A percentile compares a stretch with the other conserved stretches of the same genome.
phyloP scores from a whole-genome alignment of 2,329 filamentous ascomycete genomes.

The Stagonosporopsis vannaccii region DNA sequence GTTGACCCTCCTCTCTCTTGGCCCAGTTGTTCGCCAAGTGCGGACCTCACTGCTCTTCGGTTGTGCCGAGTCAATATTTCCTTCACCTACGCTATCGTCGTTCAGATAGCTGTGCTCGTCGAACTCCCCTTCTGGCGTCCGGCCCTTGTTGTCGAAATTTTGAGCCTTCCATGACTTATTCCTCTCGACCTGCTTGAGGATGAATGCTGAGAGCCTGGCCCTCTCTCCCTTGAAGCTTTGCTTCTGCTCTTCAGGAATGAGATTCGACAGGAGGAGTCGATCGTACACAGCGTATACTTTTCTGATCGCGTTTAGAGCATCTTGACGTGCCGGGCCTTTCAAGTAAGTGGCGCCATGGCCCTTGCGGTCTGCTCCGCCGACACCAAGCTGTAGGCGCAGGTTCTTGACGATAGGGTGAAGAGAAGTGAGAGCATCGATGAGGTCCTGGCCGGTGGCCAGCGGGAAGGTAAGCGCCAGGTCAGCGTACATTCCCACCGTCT shows the following conservation, averaged over 20 bases:
- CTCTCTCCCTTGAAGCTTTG: slow-evolving; percentile 34
- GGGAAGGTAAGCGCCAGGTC: slow-evolving; percentile 39
- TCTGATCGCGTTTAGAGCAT: slow-evolving; percentile 37
- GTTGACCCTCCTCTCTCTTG: not conserved
- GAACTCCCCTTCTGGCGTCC: slow-evolving; percentile 12
- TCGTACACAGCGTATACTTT: slow-evolving; percentile 43
- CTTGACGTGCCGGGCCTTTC: slow-evolving; percentile 28
- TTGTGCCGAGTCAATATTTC: not conserved
- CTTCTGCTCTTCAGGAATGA: slow-evolving; percentile 40
- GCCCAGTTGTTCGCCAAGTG: slow-evolving; percentile 1
- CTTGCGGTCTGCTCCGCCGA: slow-evolving; percentile 25
- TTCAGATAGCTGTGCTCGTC: slow-evolving; percentile 23
- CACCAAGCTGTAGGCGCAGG: slow-evolving; percentile 40
- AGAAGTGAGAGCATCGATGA: slow-evolving; percentile 37
- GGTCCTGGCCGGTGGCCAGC: slow-evolving; percentile 38
- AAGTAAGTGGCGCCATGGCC: slow-evolving; percentile 23
- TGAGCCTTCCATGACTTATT: slow-evolving; percentile 3
- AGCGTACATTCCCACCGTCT: slow-evolving; percentile 40
- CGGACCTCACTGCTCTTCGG: not conserved
- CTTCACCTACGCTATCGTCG: slow-evolving; percentile 5
- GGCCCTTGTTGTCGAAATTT: not conserved
- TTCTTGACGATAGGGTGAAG: slow-evolving; percentile 37
- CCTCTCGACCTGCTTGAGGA: slow-evolving; percentile 20
- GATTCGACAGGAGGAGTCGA: slow-evolving; percentile 38
- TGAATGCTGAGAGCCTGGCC: slow-evolving; percentile 36